Percentiles rank a stretch among this genome's conserved stretches.
Evolutionary conservation across 805 yeast species (phyloP).

Genomic region (Starmerella cellae): DNA sequence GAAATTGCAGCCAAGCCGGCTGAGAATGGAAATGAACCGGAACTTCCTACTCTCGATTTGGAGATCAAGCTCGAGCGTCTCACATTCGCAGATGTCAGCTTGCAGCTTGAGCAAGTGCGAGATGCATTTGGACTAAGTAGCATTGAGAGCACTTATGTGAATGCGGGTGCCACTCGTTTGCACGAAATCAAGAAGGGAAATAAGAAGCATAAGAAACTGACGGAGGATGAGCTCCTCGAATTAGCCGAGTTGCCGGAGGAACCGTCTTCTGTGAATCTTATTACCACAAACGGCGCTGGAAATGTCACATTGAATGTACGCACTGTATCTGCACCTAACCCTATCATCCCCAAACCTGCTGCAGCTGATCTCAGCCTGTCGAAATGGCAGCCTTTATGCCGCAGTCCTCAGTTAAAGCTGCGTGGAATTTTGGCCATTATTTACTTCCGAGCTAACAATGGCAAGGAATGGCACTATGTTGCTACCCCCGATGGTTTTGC

Average conservation of each 20-base stretch:
- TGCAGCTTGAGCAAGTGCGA: slow-evolving; percentile 52
- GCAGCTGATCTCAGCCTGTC: slow-evolving; percentile 55
- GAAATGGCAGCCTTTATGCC: slow-evolving; percentile 76
- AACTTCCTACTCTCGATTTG: slow-evolving; percentile 28
- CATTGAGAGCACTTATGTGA: slow-evolving; percentile 39
- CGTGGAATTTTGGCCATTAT: slow-evolving; percentile 75
- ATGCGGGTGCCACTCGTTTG: slow-evolving; percentile 30
- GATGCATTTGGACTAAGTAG: slow-evolving; percentile 40
- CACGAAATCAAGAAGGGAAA: slow-evolving; percentile 14
- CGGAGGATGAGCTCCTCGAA: slow-evolving; percentile 4
- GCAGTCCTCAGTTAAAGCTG: slow-evolving; percentile 35
- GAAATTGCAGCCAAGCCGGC: not conserved
- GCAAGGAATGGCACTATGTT: slow-evolving; percentile 65
- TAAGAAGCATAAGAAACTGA: slow-evolving; percentile 15
- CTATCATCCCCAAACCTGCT: slow-evolving; percentile 24
- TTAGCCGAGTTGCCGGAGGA: slow-evolving; percentile 8
- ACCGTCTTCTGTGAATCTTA: not conserved
- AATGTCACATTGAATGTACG: too few relatives aligned
- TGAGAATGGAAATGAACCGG: slow-evolving; percentile 1
- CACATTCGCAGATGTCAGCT: slow-evolving; percentile 44
- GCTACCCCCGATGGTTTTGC: slow-evolving; percentile 69
- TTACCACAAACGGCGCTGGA: not conserved
- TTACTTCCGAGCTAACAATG: slow-evolving; percentile 63
- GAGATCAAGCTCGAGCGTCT: slow-evolving; percentile 43
- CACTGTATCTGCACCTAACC: slow-evolving; percentile 13